Base-by-base conservation (phyloP, 805 yeast genomes). In the Nadsonia fulvescens region DNA sequence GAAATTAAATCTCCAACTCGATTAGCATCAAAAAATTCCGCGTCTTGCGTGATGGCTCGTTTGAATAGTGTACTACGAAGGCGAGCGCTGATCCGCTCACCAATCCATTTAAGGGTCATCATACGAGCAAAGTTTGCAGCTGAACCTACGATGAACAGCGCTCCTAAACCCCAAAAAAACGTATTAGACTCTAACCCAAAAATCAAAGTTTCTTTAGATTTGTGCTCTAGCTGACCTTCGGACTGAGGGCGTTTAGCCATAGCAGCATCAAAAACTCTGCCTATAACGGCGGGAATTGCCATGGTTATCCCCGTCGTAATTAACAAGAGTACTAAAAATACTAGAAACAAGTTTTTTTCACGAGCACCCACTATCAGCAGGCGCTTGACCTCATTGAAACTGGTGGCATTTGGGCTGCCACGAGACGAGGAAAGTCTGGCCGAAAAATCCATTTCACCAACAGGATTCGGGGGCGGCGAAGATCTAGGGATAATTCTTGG, bases 1-100 rank as follows among this genome's bases (percentile, higher is more conserved):
- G 93, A 79, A 22, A 86, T 81, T 40, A 86, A 57, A 45, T 86
- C 96, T 20, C 96, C 96, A 6, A 82, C 81, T 36, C 83, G 68
- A 32, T 89, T 82, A 16, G 70, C 69, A 42, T 86, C 96, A 51
- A 83, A 70, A 42, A 86, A 86, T 36, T 76, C 75, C 4, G 92
- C 71, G 46, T 83, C 94, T 44, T 83, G 94, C 24, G 69, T 68
- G 30, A 86, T 58, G 9, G 86, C 66, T 24, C 74, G 77, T 42
- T 67, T 66, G 47, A 81, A 67, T 18, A 86, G 66, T 29, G 78
- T 61, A 6, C 86, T 61, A 39, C 96, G 62, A 35, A 86, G 52
- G 32, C 89, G 62, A 5, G 93, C 86, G 33, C 82, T 91, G 18
- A 86, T 56, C 35, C 77, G 62, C 49, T 86, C 96, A 28, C 95